phyloP scores from a whole-genome alignment of 2,329 filamentous ascomycete species.

The Cytospora schulzeri region DNA sequence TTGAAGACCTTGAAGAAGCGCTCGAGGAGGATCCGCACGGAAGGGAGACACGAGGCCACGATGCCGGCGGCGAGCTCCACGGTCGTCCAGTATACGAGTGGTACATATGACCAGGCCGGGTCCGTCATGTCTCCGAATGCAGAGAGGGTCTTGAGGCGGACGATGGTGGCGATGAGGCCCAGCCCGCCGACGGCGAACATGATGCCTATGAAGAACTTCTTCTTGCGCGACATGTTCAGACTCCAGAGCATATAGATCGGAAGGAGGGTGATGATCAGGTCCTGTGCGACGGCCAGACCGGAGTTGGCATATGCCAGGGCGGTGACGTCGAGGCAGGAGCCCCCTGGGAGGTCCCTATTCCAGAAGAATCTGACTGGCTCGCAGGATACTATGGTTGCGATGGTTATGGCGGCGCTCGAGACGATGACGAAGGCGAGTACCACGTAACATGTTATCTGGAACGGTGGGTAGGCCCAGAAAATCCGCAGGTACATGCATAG shows the following conservation, averaged over 20 bases:
- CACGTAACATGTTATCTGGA: conserved; percentile 21
- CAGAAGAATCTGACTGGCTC: conserved; percentile 25
- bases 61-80: conserved; percentile 27
- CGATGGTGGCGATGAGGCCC: conserved; percentile 22
- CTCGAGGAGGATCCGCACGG: conserved; percentile 23
- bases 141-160: conserved; percentile 15
- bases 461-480: conserved; percentile 21
- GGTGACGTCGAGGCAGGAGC: conserved; percentile 21
- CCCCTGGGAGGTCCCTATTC: conserved; percentile 21
- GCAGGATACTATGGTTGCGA: conserved; percentile 29
- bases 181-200: conserved; percentile 27
- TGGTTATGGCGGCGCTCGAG: conserved; percentile 16
- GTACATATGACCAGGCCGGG: conserved; percentile 19
- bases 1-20: conserved; percentile 18
- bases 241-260: conserved; percentile 24
- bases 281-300: conserved; percentile 21
- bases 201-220: conserved; percentile 22
- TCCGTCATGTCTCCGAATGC: conserved; percentile 17
- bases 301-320: conserved; percentile 27
- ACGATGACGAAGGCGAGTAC: conserved; percentile 23
- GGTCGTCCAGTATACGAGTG: conserved; percentile 24
- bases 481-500: conserved; percentile 27
- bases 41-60: conserved; percentile 25
- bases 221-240: conserved; percentile 25
- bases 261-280: conserved; percentile 23